phyloP scores from a whole-genome alignment of 345 rosid genomes.

The Citrus glauca region DNA sequence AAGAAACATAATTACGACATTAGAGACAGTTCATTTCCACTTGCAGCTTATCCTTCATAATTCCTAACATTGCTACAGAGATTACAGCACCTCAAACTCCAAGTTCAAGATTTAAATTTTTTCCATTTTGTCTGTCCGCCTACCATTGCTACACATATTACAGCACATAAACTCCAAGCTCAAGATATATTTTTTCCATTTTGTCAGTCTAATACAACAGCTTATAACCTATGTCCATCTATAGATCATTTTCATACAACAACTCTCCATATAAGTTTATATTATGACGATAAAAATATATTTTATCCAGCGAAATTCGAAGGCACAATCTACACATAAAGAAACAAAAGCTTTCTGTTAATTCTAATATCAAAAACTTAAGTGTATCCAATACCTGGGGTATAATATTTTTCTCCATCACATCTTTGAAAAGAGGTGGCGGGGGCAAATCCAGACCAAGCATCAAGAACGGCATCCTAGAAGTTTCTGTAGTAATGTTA shows the following conservation, averaged over 20 bases:
- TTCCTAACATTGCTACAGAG: not conserved
- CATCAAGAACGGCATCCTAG: slow-evolving; percentile 92
- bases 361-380: not conserved
- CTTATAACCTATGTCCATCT: not conserved
- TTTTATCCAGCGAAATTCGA: not conserved
- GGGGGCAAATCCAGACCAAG: slow-evolving; percentile 98
- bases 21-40: not conserved
- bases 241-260: not conserved
- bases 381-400: slow-evolving; percentile 66
- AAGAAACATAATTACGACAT: not conserved
- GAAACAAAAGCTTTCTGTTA: not conserved
- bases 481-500: slow-evolving; percentile 42
- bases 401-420: slow-evolving; percentile 97
- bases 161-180: not conserved
- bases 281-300: not conserved
- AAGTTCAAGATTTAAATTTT: not conserved
- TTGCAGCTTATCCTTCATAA: not conserved
- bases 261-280: not conserved
- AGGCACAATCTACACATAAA: not conserved
- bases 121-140: not conserved
- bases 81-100: not conserved
- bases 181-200: not conserved
- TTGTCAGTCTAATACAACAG: not conserved
- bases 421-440: slow-evolving; percentile 94
- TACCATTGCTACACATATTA: not conserved